A percentile compares a stretch with the other conserved stretches of the same genome.
phyloP scores from a whole-genome alignment of 2,329 filamentous ascomycete genomes.

The Fusarium sp. region DNA sequence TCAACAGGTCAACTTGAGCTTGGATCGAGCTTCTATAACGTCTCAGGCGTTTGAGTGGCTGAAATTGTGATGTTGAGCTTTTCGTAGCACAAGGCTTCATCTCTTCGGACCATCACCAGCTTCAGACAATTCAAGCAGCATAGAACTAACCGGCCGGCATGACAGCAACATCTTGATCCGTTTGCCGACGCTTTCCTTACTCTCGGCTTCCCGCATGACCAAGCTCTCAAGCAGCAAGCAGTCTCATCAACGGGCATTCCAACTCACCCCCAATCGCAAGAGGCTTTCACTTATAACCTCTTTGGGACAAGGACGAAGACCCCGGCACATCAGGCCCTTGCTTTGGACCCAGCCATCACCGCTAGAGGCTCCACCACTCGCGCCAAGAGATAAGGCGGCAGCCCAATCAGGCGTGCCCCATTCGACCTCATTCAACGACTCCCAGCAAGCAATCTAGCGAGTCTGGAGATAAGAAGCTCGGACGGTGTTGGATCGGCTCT shows the following conservation, averaged over 20 bases:
- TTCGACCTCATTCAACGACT: slow-evolving; percentile 31
- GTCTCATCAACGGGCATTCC: not conserved
- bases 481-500: slow-evolving; percentile 24
- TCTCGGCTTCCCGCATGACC: not conserved
- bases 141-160: not conserved
- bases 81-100: not conserved
- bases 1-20: slow-evolving; percentile 8
- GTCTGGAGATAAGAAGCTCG: slow-evolving; percentile 37
- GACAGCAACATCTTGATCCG: not conserved
- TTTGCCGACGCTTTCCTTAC: not conserved
- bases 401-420: slow-evolving; percentile 42
- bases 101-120: not conserved
- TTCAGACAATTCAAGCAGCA: not conserved
- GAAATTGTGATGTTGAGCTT: not conserved
- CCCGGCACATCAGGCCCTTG: slow-evolving; percentile 12
- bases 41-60: not conserved
- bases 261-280: slow-evolving; percentile 7
- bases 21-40: not conserved
- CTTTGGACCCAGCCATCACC: slow-evolving; percentile 22
- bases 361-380: slow-evolving; percentile 36
- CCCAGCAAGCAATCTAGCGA: slow-evolving; percentile 22
- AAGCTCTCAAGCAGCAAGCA: not conserved
- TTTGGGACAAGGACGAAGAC: slow-evolving; percentile 23
- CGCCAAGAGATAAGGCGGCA: slow-evolving; percentile 47
- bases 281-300: not conserved